Evolutionary conservation across 495 filamentous ascomycete species (phyloP).

Genomic region (Rostrohypoxylon terebratum): DNA sequence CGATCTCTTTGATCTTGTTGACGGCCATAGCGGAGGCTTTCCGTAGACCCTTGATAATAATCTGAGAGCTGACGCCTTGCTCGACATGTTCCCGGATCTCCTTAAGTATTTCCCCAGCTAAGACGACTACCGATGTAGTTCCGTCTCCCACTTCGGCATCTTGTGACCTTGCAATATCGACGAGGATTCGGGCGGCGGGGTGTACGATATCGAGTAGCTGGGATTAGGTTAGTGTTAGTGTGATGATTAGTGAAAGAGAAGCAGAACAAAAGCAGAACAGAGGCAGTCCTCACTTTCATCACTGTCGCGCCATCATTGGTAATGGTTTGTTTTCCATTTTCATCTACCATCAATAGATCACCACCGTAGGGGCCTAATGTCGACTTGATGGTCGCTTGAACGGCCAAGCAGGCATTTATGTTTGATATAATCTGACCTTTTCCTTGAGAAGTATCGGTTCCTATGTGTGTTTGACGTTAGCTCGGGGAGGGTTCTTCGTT

Average conservation of each 20-base stretch:
- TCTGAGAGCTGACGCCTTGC: slow-evolving; percentile 95
- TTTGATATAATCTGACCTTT: slow-evolving; percentile 98
- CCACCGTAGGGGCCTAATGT: slow-evolving; percentile 98
- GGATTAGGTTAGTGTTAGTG: slow-evolving; percentile 14
- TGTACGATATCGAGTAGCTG: slow-evolving; percentile 98
- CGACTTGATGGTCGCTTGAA: slow-evolving; percentile 93
- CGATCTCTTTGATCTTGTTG: slow-evolving; percentile 99
- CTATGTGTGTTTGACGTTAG: slow-evolving; percentile 59
- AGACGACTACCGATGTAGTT: slow-evolving; percentile 94
- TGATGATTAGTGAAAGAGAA: background rate
- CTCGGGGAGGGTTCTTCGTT: slow-evolving; percentile 36
- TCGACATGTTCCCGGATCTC: slow-evolving; percentile 95
- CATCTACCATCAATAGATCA: slow-evolving; percentile 94
- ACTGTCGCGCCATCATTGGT: slow-evolving; percentile 99
- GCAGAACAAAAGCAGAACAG: too few species aligned
- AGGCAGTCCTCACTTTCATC: slow-evolving; percentile 83
- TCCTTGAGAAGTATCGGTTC: slow-evolving; percentile 96
- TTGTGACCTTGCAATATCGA: slow-evolving; percentile 98
- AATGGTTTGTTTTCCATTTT: slow-evolving; percentile 94
- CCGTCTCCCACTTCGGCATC: slow-evolving; percentile 99
- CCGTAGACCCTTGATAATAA: slow-evolving; percentile 95
- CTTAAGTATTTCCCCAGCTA: slow-evolving; percentile 96
- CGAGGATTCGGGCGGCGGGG: slow-evolving; percentile 96
- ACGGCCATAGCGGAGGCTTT: slow-evolving; percentile 91
- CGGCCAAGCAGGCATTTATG: slow-evolving; percentile 98